A percentile compares a stretch with the other conserved stretches of the same genome.
phyloP scores from a whole-genome alignment of 371 early-diverging fungal genomes.

The Apophysomyces sp. region DNA sequence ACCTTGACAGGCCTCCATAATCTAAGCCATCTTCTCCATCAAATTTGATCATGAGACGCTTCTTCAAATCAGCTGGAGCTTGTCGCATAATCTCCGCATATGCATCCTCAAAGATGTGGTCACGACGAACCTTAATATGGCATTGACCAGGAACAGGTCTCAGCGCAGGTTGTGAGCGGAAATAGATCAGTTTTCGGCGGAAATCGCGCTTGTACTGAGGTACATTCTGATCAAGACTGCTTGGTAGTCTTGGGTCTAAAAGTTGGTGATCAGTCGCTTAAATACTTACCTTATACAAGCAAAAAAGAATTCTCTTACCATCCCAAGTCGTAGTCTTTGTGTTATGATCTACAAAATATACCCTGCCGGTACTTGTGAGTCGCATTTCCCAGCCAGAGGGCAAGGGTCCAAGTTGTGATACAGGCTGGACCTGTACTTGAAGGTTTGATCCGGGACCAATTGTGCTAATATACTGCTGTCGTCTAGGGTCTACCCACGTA shows the following conservation, averaged over 20 bases:
- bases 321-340: constrained; percentile 96
- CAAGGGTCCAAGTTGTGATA: constrained; percentile 80
- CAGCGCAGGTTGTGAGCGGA: constrained; percentile 90
- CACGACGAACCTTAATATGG: constrained; percentile 87
- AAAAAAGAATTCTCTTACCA: constrained; percentile 43
- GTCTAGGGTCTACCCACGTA: constrained; percentile 93
- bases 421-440: constrained; percentile 71
- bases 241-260: constrained; percentile 88
- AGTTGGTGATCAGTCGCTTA: not conserved
- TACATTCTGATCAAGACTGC: constrained; percentile 89
- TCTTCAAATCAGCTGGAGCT: constrained; percentile 84
- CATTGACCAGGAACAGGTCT: constrained; percentile 90
- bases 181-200: constrained; percentile 93
- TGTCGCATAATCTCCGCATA: constrained; percentile 92
- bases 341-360: constrained; percentile 94
- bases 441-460: constrained; percentile 53
- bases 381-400: constrained; percentile 98
- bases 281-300: not conserved
- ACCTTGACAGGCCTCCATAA: constrained; percentile 95
- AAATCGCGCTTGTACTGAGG: constrained; percentile 98
- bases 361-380: constrained; percentile 85
- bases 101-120: constrained; percentile 91
- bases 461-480: constrained; percentile 62
- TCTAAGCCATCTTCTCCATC: constrained; percentile 98
- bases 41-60: constrained; percentile 96